Evolutionary conservation across 306 rosid genomes (phyloP), one percentile per base, ranked within the genome.

Genomic region (Trichosanthes cucumerina): DNA sequence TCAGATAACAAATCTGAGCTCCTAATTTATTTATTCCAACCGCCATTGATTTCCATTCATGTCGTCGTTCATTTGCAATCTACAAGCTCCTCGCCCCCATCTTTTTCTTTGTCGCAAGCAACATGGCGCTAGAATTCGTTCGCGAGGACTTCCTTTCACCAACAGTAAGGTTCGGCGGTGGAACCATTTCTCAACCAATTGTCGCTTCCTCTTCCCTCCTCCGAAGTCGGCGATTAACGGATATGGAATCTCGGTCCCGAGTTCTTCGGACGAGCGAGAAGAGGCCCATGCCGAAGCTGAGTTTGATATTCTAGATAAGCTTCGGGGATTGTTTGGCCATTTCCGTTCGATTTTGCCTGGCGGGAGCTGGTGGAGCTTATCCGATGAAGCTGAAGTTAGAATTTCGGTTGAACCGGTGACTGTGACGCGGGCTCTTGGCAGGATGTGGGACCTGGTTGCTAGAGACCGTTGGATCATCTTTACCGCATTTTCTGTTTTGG

Each of bases 381-480:
- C 88, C 74, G 82, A 84, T 18, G 97, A 83, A 11, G 88, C 75
- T 7, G 85, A 88, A 5, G 58, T 84, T 62, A 84, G 54, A 58
- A 16, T 83, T 28, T 64, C 82, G 70, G 89, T 90, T 76, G 81
- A 95, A 73, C 96, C 97, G 23, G 91, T 92, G 66, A 87, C 97
- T 14, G 91, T 95, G 69, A 82, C 86, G 82, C 87, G 91, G 26
- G 97, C 97, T 13, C 89, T 95, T 19, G 18, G 44, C 7, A 85
- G 91, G 88, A 95, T 92, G 98, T 95, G 97, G 97, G 81, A 84
- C 21, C 86, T 95, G 64, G 96, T 95, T 44, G 81, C 97, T 26
- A 86, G 82, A 11, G 97, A 95, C 82, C 90, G 96, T 58, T 89
- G 96, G 97, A 82, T 92, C 76, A 92, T 95, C 81, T 80, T 87